Base-by-base conservation (phyloP, 2,329 filamentous ascomycete species). In the Mariannaea elegans region DNA sequence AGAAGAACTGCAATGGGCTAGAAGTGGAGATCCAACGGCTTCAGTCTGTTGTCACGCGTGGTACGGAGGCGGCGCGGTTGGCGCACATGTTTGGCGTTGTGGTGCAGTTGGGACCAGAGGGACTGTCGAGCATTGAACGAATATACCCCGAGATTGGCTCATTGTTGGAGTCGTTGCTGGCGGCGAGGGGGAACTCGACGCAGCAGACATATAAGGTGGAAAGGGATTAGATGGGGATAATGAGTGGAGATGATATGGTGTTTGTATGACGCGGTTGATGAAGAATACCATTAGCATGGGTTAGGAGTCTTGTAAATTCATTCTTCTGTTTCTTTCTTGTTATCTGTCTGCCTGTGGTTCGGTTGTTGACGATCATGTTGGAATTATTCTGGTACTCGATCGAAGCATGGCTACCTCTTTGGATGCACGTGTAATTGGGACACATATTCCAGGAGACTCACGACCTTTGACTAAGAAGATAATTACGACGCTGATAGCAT, bases 61-160 rank as follows among this genome's bases (percentile, higher is more conserved):
- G 64, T 8, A 71, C 61, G 7, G 69, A 71, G 55, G 68, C 69
- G 46, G 57, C 64, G 21, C 56, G 68, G 31, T 57, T 70, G 45
- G 65, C 68, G 42, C 60, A 63, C 55, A 69, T 71, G 67, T 70
- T 71, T 48, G 61, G 69, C 55, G 61, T 69, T 4, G 63, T 71
- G 59, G 69, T 71, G 46, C 69, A 68, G 49, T 32, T 71, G 24
- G 69, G 69, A 5, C 69, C 69, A 3, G 65, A 65, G 41, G 69
- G 69, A 13, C 39, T 71, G 36, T 67, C 65, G 27, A 68, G 59
- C 44, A 68, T 71, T 53, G 69, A 71, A 64, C 62, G 66, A 34
- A 70, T 71, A 68, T 71, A 71, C 66, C 69, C 69, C 23, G 69
- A 71, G 65, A 71, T 71, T 55, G 68, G 67, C 31, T 68, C 68